Base-by-base conservation (phyloP, 2,329 filamentous ascomycete species). In the Madurella mycetomatis region DNA sequence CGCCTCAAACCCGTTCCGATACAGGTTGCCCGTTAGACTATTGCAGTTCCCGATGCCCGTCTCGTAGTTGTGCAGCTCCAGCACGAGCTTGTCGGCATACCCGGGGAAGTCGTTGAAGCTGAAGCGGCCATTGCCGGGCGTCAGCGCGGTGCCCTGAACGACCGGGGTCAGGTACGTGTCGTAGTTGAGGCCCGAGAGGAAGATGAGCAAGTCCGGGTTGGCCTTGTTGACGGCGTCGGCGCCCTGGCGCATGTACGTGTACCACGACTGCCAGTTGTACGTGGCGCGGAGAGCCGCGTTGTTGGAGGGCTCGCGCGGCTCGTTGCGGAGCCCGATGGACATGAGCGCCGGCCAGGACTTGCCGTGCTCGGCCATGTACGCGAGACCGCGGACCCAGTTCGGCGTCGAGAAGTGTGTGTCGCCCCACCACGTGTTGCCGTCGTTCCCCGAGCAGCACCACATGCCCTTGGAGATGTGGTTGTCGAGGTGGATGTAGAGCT, bases 51-150 rank as follows among this genome's bases (percentile, higher is more conserved):
- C 72, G 2, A 75, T 74, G n/a, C 66, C 63, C 59, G 74, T 81
- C 56, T 81, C 71, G 66, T 85, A 85, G 68, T 82, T 83, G 72
- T 85, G 82, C 9, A 84, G 70, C 65, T 85, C 82, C 2, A 84
- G 72, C 8, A 82, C 80, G 0, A 84, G 70, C 68, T 84, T 84
- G 62, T 81, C 67, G 1, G 68, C 67, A 64, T 77, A 80, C 1
- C 72, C 74, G 1, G 68, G 58, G 60, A 82, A 84, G 61, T 79
- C 75, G 13, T 62, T 62, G 3, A 70, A 64, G 49, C 62, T 67
- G 62, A 81, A 84, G 3, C 59, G 73, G 15, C 53, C 66, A 13
- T 67, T 75, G 15, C 76, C 72, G 0, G 78, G 77, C 9, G 73
- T 72, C 5, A 83, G 69, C 2, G 75, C 72, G 0, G 71, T 72